A percentile compares a stretch with the other conserved stretches of the same genome.
Conservation (phyloP, 176 grass and related monocot genomes). For the Dactylis glomerata region DNA sequence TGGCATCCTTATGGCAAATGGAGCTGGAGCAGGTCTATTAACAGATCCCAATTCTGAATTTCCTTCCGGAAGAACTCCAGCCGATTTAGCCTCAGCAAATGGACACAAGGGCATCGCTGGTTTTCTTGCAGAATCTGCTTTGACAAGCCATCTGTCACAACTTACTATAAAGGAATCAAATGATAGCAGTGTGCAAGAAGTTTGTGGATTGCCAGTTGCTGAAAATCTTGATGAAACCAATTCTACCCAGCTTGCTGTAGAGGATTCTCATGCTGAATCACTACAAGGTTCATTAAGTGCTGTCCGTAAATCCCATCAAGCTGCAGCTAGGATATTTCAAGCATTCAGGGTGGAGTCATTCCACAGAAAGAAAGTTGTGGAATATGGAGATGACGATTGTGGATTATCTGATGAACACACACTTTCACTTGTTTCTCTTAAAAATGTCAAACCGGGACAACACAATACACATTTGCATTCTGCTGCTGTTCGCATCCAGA, state of each 20-base stretch:
- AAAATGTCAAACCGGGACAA: conserved; percentile 53
- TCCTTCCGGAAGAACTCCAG: conserved; percentile 76
- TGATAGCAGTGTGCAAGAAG: conserved; percentile 42
- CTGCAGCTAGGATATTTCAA: conserved; percentile 95
- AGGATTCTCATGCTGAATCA: conserved; percentile 59
- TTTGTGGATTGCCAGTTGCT: conserved; percentile 23
- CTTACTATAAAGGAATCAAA: conserved; percentile 80
- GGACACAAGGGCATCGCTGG: conserved; percentile 96
- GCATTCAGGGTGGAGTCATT: conserved; percentile 96
- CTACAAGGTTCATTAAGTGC: conserved; percentile 85
- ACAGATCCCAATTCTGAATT: conserved; percentile 86
- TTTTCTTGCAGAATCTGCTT: conserved; percentile 94
- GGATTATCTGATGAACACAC: conserved; percentile 79
- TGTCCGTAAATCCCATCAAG: conserved; percentile 91
- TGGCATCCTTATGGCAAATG: conserved; percentile 64
- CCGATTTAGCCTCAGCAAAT: conserved; percentile 95
- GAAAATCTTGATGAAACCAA: background rate
- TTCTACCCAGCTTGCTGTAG: conserved; percentile 41
- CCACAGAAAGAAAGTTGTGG: conserved; percentile 87
- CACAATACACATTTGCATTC: conserved; percentile 47
- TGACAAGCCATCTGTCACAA: conserved; percentile 81
- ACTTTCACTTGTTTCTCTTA: conserved; percentile 78
- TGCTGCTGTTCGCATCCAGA: conserved; percentile 95
- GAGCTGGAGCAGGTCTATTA: conserved; percentile 70
- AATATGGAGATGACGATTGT: conserved; percentile 78